These are phyloP conservation scores for Coemansia sp. DNA, from an alignment of 192 early-diverging fungal genomes.

Conservation along the genomic window DNA sequence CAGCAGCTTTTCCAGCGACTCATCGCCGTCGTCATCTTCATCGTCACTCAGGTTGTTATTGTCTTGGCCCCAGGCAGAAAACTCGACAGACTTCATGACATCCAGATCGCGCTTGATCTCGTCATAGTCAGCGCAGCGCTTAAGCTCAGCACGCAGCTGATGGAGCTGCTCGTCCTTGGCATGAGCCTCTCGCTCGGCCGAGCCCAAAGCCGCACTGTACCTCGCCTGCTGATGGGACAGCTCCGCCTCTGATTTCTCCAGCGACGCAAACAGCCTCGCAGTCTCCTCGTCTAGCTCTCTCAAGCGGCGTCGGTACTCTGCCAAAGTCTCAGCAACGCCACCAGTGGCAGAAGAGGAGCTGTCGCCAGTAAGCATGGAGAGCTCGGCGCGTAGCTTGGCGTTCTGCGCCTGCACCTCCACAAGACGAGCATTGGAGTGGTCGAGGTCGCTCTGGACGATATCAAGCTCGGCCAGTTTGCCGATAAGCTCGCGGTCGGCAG, in stretches of 20 bases:
- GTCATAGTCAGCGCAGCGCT: conserved; percentile 79
- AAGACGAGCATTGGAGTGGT: conserved; percentile 74
- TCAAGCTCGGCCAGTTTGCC: conserved; percentile 86
- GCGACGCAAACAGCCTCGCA: conserved; percentile 27
- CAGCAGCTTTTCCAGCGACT: conserved; percentile 75
- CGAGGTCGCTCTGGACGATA: conserved; percentile 83
- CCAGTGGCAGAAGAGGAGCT: background rate
- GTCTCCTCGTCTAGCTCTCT: conserved; percentile 42
- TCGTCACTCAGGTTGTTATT: conserved; percentile 32
- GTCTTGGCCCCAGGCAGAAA: conserved; percentile 60
- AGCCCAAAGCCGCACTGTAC: conserved; percentile 8
- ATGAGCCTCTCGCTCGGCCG: conserved; percentile 29
- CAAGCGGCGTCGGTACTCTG: conserved; percentile 42
- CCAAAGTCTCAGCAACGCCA: conserved; percentile 35
- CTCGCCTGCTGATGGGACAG: conserved; percentile 30
- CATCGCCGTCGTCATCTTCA: conserved; percentile 51
- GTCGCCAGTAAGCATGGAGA: conserved; percentile 34
- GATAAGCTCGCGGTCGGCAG: conserved; percentile 74
- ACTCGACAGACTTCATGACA: conserved; percentile 70
- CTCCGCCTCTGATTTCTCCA: conserved; percentile 42
- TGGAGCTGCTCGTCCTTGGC: conserved; percentile 64
- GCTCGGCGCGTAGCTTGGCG: conserved; percentile 54
- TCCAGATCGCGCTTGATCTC: conserved; percentile 86
- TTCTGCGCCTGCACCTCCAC: conserved; percentile 73
- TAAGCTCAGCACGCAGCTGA: conserved; percentile 57